Conservation (phyloP, 2,329 filamentous ascomycete genomes). For the Dothideomycetes sp. region DNA sequence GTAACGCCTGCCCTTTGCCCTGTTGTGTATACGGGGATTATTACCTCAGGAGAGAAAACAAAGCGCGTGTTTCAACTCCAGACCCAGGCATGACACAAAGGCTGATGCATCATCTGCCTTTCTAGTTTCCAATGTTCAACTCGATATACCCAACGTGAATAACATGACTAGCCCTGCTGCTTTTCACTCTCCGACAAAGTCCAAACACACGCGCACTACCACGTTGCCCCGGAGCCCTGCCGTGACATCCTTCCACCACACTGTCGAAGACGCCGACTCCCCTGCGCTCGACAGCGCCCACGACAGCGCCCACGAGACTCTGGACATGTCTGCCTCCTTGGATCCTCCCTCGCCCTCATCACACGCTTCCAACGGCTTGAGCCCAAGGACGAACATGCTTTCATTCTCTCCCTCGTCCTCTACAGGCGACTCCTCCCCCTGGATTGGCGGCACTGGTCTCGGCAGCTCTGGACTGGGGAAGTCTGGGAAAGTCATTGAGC, state of each 20-base stretch:
- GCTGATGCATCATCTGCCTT: not conserved
- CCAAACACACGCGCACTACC: not conserved
- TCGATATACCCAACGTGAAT: not conserved
- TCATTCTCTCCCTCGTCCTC: slow-evolving; percentile 3
- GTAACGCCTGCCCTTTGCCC: too few species aligned
- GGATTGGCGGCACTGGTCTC: slow-evolving; percentile 12
- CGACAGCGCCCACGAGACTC: not conserved
- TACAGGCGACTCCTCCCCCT: slow-evolving; percentile 8
- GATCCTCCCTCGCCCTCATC: not conserved
- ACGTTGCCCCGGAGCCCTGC: not conserved
- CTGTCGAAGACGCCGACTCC: not conserved
- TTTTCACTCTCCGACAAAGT: not conserved
- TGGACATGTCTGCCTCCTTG: not conserved
- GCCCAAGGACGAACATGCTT: not conserved
- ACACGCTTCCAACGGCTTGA: slow-evolving; percentile 5
- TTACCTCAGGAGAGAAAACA: not conserved
- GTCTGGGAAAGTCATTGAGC: slow-evolving; percentile 69
- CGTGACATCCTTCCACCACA: not conserved
- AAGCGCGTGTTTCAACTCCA: not conserved
- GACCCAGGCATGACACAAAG: not conserved
- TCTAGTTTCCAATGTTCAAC: not conserved
- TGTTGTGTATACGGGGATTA: not conserved
- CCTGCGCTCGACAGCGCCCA: not conserved
- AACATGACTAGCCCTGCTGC: not conserved
- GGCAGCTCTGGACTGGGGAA: slow-evolving; percentile 39